These are phyloP conservation scores for Hypoxylon rubiginosum DNA, from an alignment of 2,329 filamentous ascomycete genomes.

Conservation along the genomic window DNA sequence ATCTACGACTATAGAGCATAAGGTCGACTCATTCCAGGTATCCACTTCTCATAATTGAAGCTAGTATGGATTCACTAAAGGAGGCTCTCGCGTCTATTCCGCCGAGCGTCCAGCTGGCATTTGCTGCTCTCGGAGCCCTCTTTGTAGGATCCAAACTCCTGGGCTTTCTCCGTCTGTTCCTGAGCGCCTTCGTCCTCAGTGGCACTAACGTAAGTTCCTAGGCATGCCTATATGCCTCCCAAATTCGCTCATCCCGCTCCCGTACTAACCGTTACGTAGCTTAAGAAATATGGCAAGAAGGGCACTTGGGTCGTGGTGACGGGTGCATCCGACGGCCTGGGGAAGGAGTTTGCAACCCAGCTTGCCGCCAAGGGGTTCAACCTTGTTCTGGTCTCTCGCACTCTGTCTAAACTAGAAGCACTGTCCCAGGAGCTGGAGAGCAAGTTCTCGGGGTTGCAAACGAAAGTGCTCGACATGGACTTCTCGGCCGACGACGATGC, in stretches of 20 bases:
- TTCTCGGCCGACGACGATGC: conserved; percentile 82
- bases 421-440: conserved; percentile 81
- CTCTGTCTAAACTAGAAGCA: conserved; percentile 87
- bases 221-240: background rate
- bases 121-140: conserved; percentile 70
- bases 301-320: conserved; percentile 96
- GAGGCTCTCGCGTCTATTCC: conserved; percentile 58
- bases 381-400: conserved; percentile 93
- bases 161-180: conserved; percentile 71
- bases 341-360: conserved; percentile 94
- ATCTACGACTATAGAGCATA: background rate
- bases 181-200: conserved; percentile 77
- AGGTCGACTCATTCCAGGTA: background rate
- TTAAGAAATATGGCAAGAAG: conserved; percentile 89
- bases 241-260: background rate
- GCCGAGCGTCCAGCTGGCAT: conserved; percentile 59
- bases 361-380: conserved; percentile 95
- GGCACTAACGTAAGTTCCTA: conserved; percentile 69
- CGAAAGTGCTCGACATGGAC: conserved; percentile 90
- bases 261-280: conserved; percentile 61
- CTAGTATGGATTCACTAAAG: conserved; percentile 52
- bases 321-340: conserved; percentile 94
- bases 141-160: conserved; percentile 69
- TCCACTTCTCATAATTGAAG: background rate
- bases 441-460: conserved; percentile 77